phyloP scores from a whole-genome alignment of 352 stramenopile genomes.

The Phytophthora tentaculata region DNA sequence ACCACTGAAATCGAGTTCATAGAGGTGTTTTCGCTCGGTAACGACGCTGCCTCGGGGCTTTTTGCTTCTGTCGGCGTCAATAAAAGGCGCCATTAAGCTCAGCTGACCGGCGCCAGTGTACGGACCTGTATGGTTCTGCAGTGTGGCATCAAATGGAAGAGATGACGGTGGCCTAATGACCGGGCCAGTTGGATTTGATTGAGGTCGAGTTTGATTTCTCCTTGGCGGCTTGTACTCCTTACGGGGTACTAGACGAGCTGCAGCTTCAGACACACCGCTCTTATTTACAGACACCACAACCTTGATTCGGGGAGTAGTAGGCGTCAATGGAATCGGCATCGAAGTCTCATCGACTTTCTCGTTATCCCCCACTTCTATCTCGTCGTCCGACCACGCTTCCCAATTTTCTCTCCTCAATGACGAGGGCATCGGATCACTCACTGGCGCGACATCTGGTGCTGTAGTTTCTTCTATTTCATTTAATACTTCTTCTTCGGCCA shows the following conservation, averaged over 20 bases:
- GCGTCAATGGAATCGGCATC: constrained; percentile 7
- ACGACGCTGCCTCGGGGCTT: constrained; percentile 5
- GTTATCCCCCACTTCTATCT: constrained; percentile 18
- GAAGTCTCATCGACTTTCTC: constrained; percentile 15
- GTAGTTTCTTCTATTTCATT: constrained; percentile 8
- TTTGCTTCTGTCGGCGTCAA: constrained; percentile 38
- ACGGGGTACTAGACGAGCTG: constrained; percentile 6
- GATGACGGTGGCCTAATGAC: constrained; percentile 26
- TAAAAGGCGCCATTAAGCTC: constrained; percentile 51
- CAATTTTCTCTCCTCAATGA: constrained; percentile 30
- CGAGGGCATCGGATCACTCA: neutral
- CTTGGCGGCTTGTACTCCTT: constrained; percentile 8
- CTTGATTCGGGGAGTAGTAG: constrained; percentile 24
- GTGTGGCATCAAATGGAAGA: constrained; percentile 34
- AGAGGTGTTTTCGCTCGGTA: constrained; percentile 32
- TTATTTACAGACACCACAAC: constrained; percentile 29
- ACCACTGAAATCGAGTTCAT: constrained; percentile 38
- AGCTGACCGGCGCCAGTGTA: constrained; percentile 42
- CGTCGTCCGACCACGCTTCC: constrained; percentile 43
- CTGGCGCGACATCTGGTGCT: constrained; percentile 3
- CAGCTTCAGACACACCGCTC: constrained; percentile 4
- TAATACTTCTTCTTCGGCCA: constrained; percentile 18
- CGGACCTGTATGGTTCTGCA: constrained; percentile 25
- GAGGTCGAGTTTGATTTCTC: constrained; percentile 12
- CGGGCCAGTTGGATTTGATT: constrained; percentile 5